A percentile compares a stretch with the other conserved stretches of the same genome.
Conservation (phyloP, 1,284 basidiomycete genomes). For the Ganoderma sp. region DNA sequence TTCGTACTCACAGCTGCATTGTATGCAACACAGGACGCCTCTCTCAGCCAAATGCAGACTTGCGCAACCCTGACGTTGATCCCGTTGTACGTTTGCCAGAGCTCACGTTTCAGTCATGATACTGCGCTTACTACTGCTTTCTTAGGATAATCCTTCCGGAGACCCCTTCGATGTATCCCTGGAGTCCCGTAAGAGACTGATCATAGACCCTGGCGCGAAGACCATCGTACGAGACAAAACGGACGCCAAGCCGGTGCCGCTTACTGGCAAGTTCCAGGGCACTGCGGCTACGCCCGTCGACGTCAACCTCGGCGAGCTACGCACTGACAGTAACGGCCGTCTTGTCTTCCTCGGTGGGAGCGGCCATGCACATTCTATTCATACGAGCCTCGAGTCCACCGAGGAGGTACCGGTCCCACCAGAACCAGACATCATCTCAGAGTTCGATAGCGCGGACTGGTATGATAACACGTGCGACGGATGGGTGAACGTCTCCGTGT, state of each 20-base stretch:
- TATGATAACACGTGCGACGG: slow-evolving; percentile 36
- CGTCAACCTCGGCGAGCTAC: slow-evolving; percentile 33
- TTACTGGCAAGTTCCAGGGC: slow-evolving; percentile 26
- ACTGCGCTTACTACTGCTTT: neutral
- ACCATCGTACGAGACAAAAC: neutral
- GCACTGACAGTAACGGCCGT: slow-evolving; percentile 32
- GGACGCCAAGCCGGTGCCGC: neutral
- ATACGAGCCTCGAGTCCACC: neutral
- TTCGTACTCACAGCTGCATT: neutral
- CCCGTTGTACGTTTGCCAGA: neutral
- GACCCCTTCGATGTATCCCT: slow-evolving; percentile 5
- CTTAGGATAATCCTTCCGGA: neutral
- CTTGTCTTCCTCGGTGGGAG: slow-evolving; percentile 35
- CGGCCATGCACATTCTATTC: slow-evolving; percentile 30
- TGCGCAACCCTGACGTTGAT: slow-evolving; percentile 3
- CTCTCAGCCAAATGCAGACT: neutral
- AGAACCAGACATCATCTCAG: slow-evolving; percentile 32
- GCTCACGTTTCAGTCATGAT: neutral
- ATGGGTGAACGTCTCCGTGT: slow-evolving; percentile 28
- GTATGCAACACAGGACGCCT: neutral
- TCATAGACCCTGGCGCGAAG: slow-evolving; percentile 26
- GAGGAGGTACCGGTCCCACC: neutral
- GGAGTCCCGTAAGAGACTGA: slow-evolving; percentile 16
- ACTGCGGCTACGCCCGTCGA: slow-evolving; percentile 9
- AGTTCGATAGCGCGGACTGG: slow-evolving; percentile 38